Evolutionary conservation across 495 filamentous ascomycete species (phyloP).

Genomic region (Daldinia loculata): DNA sequence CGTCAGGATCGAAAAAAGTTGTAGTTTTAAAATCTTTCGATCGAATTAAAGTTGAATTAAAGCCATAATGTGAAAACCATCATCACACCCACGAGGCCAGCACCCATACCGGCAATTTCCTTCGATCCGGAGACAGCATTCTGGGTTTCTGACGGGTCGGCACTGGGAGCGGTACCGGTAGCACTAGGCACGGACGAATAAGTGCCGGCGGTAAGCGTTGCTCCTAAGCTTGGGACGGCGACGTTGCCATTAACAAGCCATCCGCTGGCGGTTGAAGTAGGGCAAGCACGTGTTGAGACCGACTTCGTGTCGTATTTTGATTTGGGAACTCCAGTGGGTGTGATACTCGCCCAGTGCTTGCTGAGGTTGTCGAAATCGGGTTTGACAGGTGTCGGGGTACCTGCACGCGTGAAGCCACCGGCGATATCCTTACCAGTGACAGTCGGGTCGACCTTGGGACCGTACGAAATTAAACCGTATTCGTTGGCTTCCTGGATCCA

Average conservation of each 20-base stretch:
- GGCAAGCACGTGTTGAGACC: constrained; percentile 74
- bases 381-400: constrained; percentile 74
- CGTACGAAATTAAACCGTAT: constrained; percentile 87
- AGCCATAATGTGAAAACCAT: constrained; percentile 63
- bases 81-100: constrained; percentile 62
- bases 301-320: constrained; percentile 67
- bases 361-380: constrained; percentile 84
- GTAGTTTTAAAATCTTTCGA: neutral
- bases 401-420: constrained; percentile 73
- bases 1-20: constrained; percentile 16
- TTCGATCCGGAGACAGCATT: constrained; percentile 55
- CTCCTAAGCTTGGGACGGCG: constrained; percentile 72
- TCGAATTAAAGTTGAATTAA: constrained; percentile 48
- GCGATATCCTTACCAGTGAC: constrained; percentile 61
- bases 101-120: constrained; percentile 63
- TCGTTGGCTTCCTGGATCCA: constrained; percentile 88
- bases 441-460: constrained; percentile 58
- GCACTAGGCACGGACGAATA: constrained; percentile 43
- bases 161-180: constrained; percentile 34
- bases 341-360: constrained; percentile 76
- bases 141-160: constrained; percentile 38
- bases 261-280: constrained; percentile 69
- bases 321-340: constrained; percentile 70
- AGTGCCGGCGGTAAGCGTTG: constrained; percentile 51
- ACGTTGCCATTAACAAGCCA: constrained; percentile 78